Evolutionary conservation across 2,329 filamentous ascomycete genomes (phyloP).

Genomic region (Ophiostoma perfectum): DNA sequence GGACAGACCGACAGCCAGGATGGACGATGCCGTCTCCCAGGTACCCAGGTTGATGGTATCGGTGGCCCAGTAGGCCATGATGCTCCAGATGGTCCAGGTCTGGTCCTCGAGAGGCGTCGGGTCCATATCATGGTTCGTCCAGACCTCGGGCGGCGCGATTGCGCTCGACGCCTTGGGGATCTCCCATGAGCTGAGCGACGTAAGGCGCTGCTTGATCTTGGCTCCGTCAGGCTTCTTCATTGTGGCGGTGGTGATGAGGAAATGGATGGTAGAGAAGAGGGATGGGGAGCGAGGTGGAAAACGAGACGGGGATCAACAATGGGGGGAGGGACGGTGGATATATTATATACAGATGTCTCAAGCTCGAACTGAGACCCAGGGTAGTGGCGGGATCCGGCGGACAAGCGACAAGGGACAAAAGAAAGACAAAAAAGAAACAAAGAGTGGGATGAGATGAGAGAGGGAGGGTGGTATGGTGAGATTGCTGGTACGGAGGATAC

Average conservation of each 20-base stretch:
- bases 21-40: slow-evolving; percentile 29
- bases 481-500: slow-evolving; percentile 5
- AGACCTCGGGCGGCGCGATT: slow-evolving; percentile 32
- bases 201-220: slow-evolving; percentile 23
- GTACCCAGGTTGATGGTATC: slow-evolving; percentile 30
- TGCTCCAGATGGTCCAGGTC: slow-evolving; percentile 32
- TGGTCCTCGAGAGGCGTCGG: slow-evolving; percentile 36
- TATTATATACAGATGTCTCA: background rate
- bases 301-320: background rate
- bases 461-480: slow-evolving; percentile 6
- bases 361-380: background rate
- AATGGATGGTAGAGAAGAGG: background rate
- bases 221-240: slow-evolving; percentile 23
- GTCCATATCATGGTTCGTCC: slow-evolving; percentile 34
- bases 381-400: slow-evolving; percentile 10
- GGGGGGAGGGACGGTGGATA: background rate
- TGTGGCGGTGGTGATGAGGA: slow-evolving; percentile 12
- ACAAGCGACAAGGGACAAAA: background rate
- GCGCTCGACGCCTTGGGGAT: slow-evolving; percentile 33
- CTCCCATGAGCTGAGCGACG: slow-evolving; percentile 29
- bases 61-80: slow-evolving; percentile 31
- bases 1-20: slow-evolving; percentile 29
- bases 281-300: background rate
- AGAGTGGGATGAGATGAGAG: slow-evolving; percentile 1
- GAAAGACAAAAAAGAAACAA: background rate